These are phyloP conservation scores for Ananas comosus DNA, from an alignment of 176 grass and related monocot species.

Conservation along the genomic window DNA sequence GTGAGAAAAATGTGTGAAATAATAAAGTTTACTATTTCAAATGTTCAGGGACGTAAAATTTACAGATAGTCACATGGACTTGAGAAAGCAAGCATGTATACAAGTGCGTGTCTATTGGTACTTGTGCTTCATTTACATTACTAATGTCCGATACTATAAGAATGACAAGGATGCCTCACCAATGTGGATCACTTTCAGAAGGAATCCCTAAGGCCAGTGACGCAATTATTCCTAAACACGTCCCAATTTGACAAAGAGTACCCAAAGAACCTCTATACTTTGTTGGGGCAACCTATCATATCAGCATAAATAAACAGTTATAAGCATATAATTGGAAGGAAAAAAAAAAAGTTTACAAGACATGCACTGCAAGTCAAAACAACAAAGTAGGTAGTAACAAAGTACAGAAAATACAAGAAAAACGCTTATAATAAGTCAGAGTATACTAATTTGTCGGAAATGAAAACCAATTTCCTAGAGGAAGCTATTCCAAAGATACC, in stretches of 20 bases:
- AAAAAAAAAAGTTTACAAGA: not conserved
- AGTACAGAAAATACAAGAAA: too few relatives aligned
- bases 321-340: constrained; percentile 9
- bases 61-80: too few relatives aligned
- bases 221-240: constrained; percentile 95
- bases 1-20: too few relatives aligned
- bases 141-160: constrained; percentile 36
- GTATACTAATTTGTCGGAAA: not conserved
- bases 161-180: constrained; percentile 48
- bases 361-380: too few relatives aligned
- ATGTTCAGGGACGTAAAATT: too few relatives aligned
- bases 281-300: constrained; percentile 71
- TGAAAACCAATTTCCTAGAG: not conserved
- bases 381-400: too few relatives aligned
- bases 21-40: too few relatives aligned
- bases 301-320: not conserved
- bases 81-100: too few relatives aligned
- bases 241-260: constrained; percentile 83
- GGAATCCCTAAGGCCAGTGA: constrained; percentile 81
- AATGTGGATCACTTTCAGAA: constrained; percentile 95
- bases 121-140: constrained; percentile 26
- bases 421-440: not conserved
- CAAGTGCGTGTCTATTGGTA: too few relatives aligned
- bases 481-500: not conserved
- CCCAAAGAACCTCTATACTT: constrained; percentile 88